Evolutionary conservation across 2,329 filamentous ascomycete genomes (phyloP).

Genomic region (Ophiostoma himal-ulmi): DNA sequence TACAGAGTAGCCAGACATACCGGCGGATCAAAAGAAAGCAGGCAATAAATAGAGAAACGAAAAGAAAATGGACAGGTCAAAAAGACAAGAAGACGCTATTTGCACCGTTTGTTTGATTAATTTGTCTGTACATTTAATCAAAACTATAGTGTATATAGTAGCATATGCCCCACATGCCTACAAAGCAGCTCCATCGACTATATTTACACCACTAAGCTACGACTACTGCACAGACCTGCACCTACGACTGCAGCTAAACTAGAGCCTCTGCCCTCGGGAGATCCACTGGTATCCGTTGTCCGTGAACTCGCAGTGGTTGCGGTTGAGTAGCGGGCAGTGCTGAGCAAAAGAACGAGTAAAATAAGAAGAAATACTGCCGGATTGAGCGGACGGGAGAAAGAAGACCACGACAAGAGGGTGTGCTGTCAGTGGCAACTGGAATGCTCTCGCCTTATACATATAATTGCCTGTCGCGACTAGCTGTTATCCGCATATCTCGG

Average conservation of each 20-base stretch:
- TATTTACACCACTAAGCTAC: neutral
- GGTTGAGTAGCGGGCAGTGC: neutral
- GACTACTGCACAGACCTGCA: neutral
- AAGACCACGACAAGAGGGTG: neutral
- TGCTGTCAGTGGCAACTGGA: neutral
- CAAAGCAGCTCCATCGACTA: neutral
- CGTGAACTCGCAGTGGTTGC: neutral
- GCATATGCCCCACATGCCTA: neutral
- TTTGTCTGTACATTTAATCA: neutral
- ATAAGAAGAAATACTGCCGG: neutral
- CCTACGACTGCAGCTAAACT: neutral
- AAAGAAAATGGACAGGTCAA: neutral
- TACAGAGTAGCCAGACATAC: constrained; percentile 1
- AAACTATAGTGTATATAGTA: neutral
- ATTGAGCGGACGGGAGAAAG: neutral
- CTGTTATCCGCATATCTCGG: neutral
- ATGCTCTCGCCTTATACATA: neutral
- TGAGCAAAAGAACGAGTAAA: neutral
- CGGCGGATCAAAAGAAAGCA: neutral
- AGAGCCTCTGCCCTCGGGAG: neutral
- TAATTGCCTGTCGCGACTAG: neutral
- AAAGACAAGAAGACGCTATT: neutral
- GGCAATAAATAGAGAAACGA: neutral
- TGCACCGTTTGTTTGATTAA: neutral
- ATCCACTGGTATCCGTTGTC: constrained; percentile 8